Conservation (phyloP, 345 rosid genomes). For the Citrus trifoliata region DNA sequence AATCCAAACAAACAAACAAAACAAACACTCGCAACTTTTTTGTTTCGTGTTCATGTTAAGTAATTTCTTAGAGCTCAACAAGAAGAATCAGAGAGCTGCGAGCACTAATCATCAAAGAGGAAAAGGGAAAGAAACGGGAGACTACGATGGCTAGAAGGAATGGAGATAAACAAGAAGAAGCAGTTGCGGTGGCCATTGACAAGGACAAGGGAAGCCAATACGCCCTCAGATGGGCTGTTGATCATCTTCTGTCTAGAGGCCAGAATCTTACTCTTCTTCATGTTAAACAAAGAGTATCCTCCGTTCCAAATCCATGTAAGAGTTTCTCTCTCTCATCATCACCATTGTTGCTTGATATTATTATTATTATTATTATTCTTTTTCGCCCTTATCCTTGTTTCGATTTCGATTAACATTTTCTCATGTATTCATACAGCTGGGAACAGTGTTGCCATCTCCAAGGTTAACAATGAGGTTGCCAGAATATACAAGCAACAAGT, state of each 20-base stretch:
- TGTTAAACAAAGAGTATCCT: slow-evolving; percentile 40
- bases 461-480: slow-evolving; percentile 27
- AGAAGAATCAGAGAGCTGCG: neutral
- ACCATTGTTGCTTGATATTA: too few species aligned
- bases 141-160: slow-evolving; percentile 6
- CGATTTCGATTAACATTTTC: neutral
- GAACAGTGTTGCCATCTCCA: slow-evolving; percentile 18
- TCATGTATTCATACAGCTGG: slow-evolving; percentile 35
- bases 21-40: neutral
- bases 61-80: neutral
- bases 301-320: slow-evolving; percentile 38
- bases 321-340: too few species aligned
- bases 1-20: neutral
- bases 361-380: too few species aligned
- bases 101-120: neutral
- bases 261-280: slow-evolving; percentile 70
- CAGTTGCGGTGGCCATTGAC: slow-evolving; percentile 62
- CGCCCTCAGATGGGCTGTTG: slow-evolving; percentile 75
- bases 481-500: slow-evolving; percentile 23
- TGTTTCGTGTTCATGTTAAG: neutral
- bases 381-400: too few species aligned
- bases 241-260: slow-evolving; percentile 52
- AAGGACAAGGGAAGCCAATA: slow-evolving; percentile 75
- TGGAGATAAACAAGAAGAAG: slow-evolving; percentile 27
- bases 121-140: neutral